Evolutionary conservation across 1,284 basidiomycete genomes (phyloP).

Genomic region (Golubevia sp.): DNA sequence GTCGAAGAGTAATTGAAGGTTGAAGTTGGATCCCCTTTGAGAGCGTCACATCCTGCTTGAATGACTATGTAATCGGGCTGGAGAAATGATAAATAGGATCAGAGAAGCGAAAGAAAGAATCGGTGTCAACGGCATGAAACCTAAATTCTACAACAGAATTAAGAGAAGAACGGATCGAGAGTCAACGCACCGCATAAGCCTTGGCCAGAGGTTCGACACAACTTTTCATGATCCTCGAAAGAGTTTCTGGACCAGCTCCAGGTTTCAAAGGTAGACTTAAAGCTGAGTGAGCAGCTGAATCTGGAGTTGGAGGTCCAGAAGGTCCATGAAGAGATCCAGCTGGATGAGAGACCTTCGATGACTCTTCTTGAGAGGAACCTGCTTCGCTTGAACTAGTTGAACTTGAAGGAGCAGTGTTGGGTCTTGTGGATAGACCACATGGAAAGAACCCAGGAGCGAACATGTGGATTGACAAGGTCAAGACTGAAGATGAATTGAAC

Average conservation of each 20-base stretch:
- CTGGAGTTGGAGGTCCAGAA: slow-evolving; percentile 17
- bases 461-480: slow-evolving; percentile 82
- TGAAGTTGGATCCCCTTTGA: slow-evolving; percentile 75
- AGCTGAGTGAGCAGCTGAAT: slow-evolving; percentile 13
- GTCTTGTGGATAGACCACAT: slow-evolving; percentile 26
- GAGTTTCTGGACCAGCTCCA: slow-evolving; percentile 14
- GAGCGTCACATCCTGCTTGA: slow-evolving; percentile 83
- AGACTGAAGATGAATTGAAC: slow-evolving; percentile 61
- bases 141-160: too few relatives aligned
- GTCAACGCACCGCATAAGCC: too few relatives aligned
- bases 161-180: too few relatives aligned
- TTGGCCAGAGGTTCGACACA: slow-evolving; percentile 2
- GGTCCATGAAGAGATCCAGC: slow-evolving; percentile 14
- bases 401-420: not conserved
- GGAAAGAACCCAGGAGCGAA: slow-evolving; percentile 82
- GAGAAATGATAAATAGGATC: not conserved
- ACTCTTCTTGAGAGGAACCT: not conserved
- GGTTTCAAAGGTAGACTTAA: slow-evolving; percentile 27
- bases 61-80: slow-evolving; percentile 77
- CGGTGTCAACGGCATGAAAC: not conserved
- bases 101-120: not conserved
- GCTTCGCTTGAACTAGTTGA: not conserved
- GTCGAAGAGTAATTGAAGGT: too few relatives aligned
- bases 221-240: slow-evolving; percentile 14
- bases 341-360: slow-evolving; percentile 3